phyloP scores from a whole-genome alignment of 1,284 basidiomycete species.

The Cystobasidiaceae sp. region DNA sequence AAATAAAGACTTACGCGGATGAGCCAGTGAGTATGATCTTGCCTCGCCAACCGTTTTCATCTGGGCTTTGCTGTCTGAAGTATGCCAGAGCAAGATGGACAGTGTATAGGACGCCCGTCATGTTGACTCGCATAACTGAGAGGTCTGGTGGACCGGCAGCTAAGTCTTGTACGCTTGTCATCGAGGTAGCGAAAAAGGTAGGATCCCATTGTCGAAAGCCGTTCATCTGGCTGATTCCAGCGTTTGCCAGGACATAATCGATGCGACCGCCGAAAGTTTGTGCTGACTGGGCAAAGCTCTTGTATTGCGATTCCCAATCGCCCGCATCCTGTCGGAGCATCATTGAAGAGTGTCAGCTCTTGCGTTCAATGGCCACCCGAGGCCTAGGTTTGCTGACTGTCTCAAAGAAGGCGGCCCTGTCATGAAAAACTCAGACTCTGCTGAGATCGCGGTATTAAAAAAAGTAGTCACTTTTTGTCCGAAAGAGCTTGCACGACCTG shows the following conservation, averaged over 20 bases:
- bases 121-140: slow-evolving; percentile 32
- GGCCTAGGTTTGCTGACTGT: background rate
- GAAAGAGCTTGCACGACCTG: background rate
- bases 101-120: slow-evolving; percentile 33
- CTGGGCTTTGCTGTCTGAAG: slow-evolving; percentile 34
- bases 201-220: slow-evolving; percentile 35
- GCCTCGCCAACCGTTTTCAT: slow-evolving; percentile 33
- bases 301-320: slow-evolving; percentile 29
- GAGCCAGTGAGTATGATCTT: slow-evolving; percentile 36
- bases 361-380: background rate
- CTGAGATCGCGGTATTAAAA: background rate
- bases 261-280: slow-evolving; percentile 29
- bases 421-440: background rate
- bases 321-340: slow-evolving; percentile 32
- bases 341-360: background rate
- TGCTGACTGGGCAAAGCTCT: slow-evolving; percentile 19
- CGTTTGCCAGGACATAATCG: slow-evolving; percentile 36
- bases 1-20: slow-evolving; percentile 30
- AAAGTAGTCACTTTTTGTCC: background rate
- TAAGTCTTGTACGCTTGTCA: background rate
- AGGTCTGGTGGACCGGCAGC: slow-evolving; percentile 8
- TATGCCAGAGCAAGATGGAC: slow-evolving; percentile 31
- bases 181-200: slow-evolving; percentile 44
- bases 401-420: slow-evolving; percentile 27
- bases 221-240: slow-evolving; percentile 35